Conservation (phyloP, 805 yeast species). For the Brettanomyces nanus region DNA sequence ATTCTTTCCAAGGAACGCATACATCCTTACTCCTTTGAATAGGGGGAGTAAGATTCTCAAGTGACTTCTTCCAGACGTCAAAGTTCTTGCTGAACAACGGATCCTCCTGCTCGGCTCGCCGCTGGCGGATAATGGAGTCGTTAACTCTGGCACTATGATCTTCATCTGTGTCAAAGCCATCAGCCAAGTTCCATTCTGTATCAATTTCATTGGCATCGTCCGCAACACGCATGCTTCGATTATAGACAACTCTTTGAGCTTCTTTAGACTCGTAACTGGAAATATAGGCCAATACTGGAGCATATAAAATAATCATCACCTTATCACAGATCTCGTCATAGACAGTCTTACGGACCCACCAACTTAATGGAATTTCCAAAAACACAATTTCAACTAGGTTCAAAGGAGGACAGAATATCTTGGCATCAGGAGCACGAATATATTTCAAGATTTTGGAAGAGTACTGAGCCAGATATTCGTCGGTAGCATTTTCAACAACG, state of each 20-base stretch:
- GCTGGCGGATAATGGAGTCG: conserved; percentile 40
- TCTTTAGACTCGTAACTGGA: conserved; percentile 56
- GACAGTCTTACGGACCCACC: conserved; percentile 25
- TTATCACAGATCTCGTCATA: conserved; percentile 37
- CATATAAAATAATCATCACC: conserved; percentile 58
- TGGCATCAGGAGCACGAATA: conserved; percentile 81
- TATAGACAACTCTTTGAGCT: conserved; percentile 66
- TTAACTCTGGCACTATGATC: conserved; percentile 20
- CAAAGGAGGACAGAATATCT: conserved; percentile 79
- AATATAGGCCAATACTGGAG: conserved; percentile 56
- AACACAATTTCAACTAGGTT: conserved; percentile 60
- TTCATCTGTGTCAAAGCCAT: conserved; percentile 48
- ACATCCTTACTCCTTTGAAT: conserved; percentile 43
- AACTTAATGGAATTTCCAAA: conserved; percentile 35
- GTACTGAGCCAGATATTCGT: conserved; percentile 77
- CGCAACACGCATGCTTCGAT: conserved; percentile 50
- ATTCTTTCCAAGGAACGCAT: conserved; percentile 61
- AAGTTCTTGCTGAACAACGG: conserved; percentile 54
- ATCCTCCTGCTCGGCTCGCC: conserved; percentile 58
- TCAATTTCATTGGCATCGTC: conserved; percentile 79
- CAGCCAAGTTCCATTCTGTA: conserved; percentile 76
- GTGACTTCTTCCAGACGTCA: conserved; percentile 40
- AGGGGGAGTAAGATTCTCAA: conserved; percentile 49
- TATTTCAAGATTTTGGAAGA: conserved; percentile 79
- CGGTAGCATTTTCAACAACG: conserved; percentile 74